Evolutionary conservation across 2,329 filamentous ascomycete genomes (phyloP), one percentile per base, ranked within the genome.

Genomic region (Pseudogymnoascus sp.): DNA sequence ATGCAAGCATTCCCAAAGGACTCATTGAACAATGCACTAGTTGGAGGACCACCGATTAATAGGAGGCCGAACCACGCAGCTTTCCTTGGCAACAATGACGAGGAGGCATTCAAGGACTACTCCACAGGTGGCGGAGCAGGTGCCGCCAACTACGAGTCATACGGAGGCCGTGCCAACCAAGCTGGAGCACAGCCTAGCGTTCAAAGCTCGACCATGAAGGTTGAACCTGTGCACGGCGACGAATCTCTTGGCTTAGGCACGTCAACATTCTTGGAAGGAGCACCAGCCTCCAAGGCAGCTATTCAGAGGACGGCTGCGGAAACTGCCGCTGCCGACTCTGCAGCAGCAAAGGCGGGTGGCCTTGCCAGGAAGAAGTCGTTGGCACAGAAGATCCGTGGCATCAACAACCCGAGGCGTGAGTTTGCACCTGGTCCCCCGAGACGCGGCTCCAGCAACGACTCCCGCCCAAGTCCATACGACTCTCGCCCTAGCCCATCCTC

Each of bases 1-100:
- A 97, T 99, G 91, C 88, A 96, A 74, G 95, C 95, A 1, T 99
- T 97, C 76, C 91, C 95, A 21, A 90, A 91, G 71, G 91, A 90
- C 70, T 97, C 92, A 1, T 83, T 90, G 65, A 99, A 99, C 80
- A 97, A 96, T 80, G 87, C 88, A 1, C 78, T 99, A 11, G 93
- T 93, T 63, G 95, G 95, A 11, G 82, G 91, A 13, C 95, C 93
- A 1, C 93, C 95, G 1, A 76, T 96, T 61, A 93, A 96, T 72
- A 82, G 82, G 62, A 86, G 88, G 65, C 87, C 95, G 26, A 91
- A 97, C 73, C 87, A 97, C 69, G 87, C 90, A 64, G 84, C 87
- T n/a, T 92, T 97, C 75, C 87, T 97, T 80, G 95, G 95, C 59
- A 78, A 83, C 36, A 83, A 85, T 63, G 87, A 87, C 57, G 86